phyloP scores from a whole-genome alignment of 225 moss, liverwort and hornwort species.

The Bryoerythrophyllum caledonicum region DNA sequence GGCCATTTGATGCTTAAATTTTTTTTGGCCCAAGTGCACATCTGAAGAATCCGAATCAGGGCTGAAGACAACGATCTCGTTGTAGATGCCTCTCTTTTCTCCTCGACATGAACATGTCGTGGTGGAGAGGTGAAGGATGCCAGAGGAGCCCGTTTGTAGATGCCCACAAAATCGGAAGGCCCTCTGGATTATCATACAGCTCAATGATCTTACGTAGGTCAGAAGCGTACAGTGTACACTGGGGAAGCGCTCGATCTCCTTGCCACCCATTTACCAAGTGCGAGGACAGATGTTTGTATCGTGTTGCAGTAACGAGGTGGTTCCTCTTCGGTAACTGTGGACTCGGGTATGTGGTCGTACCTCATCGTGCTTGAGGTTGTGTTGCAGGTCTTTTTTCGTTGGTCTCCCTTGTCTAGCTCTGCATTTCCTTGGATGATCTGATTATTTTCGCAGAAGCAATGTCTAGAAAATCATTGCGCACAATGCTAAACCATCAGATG shows the following conservation, averaged over 20 bases:
- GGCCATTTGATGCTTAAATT: slow-evolving; percentile 5
- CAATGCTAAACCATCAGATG: not conserved
- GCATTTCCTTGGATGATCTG: not conserved
- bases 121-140: not conserved
- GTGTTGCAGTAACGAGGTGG: not conserved
- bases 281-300: not conserved
- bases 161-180: slow-evolving; percentile 8
- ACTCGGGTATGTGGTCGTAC: not conserved
- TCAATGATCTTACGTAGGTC: slow-evolving; percentile 14
- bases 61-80: not conserved
- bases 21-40: not conserved
- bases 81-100: not conserved
- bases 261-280: not conserved
- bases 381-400: no score
- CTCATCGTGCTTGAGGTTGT: not conserved
- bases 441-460: no score
- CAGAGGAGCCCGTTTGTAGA: slow-evolving; percentile 28
- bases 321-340: not conserved
- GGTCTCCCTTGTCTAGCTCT: not conserved
- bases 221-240: not conserved
- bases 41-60: not conserved
- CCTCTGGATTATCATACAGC: slow-evolving; percentile 26
- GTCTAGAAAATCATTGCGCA: not conserved
- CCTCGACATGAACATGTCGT: not conserved
- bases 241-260: slow-evolving; percentile 24